Base-by-base conservation (phyloP, 2,329 filamentous ascomycete species). In the Pestalotiopsis sp. region DNA sequence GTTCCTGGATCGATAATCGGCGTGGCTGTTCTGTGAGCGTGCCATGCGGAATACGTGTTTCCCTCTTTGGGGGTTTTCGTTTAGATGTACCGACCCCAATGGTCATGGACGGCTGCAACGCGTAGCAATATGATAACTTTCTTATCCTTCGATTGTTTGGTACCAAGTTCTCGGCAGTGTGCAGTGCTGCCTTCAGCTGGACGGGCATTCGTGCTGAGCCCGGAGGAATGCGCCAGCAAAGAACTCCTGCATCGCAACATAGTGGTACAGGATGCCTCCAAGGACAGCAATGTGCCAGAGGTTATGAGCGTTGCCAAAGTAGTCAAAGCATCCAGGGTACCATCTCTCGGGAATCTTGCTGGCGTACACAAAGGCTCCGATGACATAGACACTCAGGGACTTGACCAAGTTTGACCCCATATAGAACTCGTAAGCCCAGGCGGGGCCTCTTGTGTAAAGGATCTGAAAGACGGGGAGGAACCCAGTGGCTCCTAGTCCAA, bases 231-330 rank as follows among this genome's bases (percentile, higher is more conserved):
- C 93, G 55, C 86, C 87, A 4, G 91, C 86, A 76, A 99, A 99
- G 80, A 99, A 96, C 67, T 94, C 88, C 79, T 98, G 93, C 95
- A 99, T 98, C 20, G 96, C 96, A 24, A 88, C 86, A 81, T 98
- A 99, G 80, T 99, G 96, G 78, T 97, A 98, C n/a, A 98, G 80
- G 68, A 99, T 99, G 11, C 96, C 96, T 17, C 94, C 94, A 35
- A 99, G 83, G 11, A 99, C 96, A 7, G 96, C 96, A 67, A 78
- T 74, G 67, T 99, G 96, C 96, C 96, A 99, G 68, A 99, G 89
- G 79, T 99, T 99, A 81, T 99, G 96, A 78, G 93, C 97, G 59
- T 94, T 94, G 52, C 96, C 96, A 55, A 97, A 86, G 78, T 98
- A 98, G 80, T 99, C 96, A 74, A 99, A 99, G 77, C 92, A 89